Base-by-base conservation (phyloP, 148 eudicot genomes). In the Dysphania ambrosioides region DNA sequence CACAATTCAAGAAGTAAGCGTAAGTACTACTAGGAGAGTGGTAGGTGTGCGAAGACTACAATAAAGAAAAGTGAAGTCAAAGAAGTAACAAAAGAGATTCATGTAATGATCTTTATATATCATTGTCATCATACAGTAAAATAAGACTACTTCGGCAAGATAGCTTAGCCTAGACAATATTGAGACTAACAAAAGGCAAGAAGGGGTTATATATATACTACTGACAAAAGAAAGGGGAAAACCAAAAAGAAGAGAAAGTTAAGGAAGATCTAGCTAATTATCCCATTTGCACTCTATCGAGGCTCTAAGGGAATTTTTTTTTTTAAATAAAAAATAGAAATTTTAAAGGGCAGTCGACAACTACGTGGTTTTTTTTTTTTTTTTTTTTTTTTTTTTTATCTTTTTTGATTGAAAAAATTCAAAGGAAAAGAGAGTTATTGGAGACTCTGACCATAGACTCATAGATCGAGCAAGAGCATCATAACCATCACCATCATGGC, bases 241-340 rank as follows among this genome's bases (percentile, higher is more conserved):
- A 58, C 1, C 31, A 66, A 68, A 70, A 56, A n/a, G 62, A 79
- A 80, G 70, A 53, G 57, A 53, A 68, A 57, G 19, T 35, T 4
- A 68, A 68, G 34, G 34, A 23, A 73, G 15, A 65, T 31, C 40
- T 47, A 74, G 30, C 38, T 42, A 44, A 83, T 81, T 72, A 67
- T 69, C 85, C 81, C 85, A 75, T 81, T 81, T 81, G 83, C 82
- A 77, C 82, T 85, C 87, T 79, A 84, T 67, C 85, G 80, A 58
- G 66, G 7, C 66, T 72, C 61, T 60, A 78, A 78, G 65, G 21
- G 31, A 36, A n/a, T n/a, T n/a, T n/a, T n/a, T n/a, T n/a, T n/a
- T n/a, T n/a, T n/a, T n/a, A n/a, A n/a, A n/a, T n/a, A 27, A 23
- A 74, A 79, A 74, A 35, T 53, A 49, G 13, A 59, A 62, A 77